These are phyloP conservation scores for Cyclotella sp. DNA, from an alignment of 108 stramenopile genomes.

Conservation along the genomic window DNA sequence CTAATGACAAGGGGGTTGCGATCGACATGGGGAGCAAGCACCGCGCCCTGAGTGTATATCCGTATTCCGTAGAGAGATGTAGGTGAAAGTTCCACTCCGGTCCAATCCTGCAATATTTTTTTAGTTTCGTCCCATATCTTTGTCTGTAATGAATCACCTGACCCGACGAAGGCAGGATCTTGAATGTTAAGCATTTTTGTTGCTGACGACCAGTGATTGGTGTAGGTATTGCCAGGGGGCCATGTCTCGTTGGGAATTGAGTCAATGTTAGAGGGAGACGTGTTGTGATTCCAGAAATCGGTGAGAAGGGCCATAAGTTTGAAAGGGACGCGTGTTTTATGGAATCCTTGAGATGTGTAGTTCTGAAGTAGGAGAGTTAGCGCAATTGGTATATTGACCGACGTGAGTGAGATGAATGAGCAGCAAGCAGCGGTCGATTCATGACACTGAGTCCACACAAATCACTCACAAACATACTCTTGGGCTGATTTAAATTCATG, in stretches of 20 bases:
- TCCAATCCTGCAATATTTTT: constrained; percentile 80
- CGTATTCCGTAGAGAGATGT: constrained; percentile 94
- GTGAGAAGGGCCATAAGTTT: constrained; percentile 39
- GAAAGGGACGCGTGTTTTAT: constrained; percentile 65
- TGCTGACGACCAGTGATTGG: constrained; percentile 82
- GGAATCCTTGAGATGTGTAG: constrained; percentile 75
- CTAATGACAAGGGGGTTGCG: constrained; percentile 87
- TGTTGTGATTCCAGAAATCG: constrained; percentile 58
- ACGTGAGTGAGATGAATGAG: neutral
- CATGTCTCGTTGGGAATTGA: constrained; percentile 55
- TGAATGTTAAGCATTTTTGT: constrained; percentile 61
- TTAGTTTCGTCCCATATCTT: constrained; percentile 48
- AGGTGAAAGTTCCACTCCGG: constrained; percentile 69
- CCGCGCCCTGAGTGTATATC: constrained; percentile 68
- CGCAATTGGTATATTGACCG: neutral
- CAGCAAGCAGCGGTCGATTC: neutral
- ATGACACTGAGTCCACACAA: neutral
- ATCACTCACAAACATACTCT: constrained; percentile 40
- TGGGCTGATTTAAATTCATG: constrained; percentile 75
- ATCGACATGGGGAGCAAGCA: constrained; percentile 94
- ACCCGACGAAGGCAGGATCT: constrained; percentile 37
- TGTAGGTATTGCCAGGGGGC: constrained; percentile 74
- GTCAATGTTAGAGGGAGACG: neutral
- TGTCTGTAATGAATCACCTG: constrained; percentile 23
- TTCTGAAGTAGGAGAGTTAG: constrained; percentile 40